A percentile compares a stretch with the other conserved stretches of the same genome.
phyloP scores from a whole-genome alignment of 345 rosid genomes.

The Populus simonii region DNA sequence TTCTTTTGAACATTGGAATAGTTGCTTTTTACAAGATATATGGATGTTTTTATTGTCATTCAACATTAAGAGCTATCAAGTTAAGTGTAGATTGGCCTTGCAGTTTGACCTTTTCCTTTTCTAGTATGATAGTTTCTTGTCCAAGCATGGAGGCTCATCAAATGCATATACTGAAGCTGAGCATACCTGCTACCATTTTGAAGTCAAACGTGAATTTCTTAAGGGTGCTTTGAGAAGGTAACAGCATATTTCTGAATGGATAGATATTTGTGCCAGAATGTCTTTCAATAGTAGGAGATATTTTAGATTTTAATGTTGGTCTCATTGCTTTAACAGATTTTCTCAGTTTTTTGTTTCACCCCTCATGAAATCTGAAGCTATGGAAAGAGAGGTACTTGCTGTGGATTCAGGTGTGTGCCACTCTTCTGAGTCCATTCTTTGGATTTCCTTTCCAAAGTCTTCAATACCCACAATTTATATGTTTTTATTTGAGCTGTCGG shows the following conservation, averaged over 20 bases:
- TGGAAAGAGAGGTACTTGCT: constrained; percentile 96
- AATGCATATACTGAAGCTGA: constrained; percentile 95
- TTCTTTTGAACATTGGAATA: neutral
- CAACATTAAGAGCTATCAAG: neutral
- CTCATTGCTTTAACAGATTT: constrained; percentile 55
- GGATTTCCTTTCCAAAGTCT: neutral
- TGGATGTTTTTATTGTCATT: neutral
- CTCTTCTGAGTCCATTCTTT: constrained; percentile 10
- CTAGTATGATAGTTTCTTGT: constrained; percentile 97
- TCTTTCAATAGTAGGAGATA: neutral
- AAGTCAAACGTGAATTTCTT: constrained; percentile 84
- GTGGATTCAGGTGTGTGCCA: constrained; percentile 79
- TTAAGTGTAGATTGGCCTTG: constrained; percentile 8
- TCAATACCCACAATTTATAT: neutral
- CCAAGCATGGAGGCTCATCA: constrained; percentile 97
- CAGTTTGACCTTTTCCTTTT: constrained; percentile 50
- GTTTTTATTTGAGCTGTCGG: constrained; percentile 7
- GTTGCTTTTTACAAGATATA: neutral
- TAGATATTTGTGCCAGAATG: neutral
- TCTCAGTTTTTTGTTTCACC: constrained; percentile 99
- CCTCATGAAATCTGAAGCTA: constrained; percentile 83
- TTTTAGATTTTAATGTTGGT: constrained; percentile 18
- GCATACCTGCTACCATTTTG: constrained; percentile 96
- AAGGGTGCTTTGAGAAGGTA: constrained; percentile 87
- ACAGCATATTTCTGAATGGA: constrained; percentile 13